Percentiles rank a stretch among this genome's conserved stretches.
phyloP scores from a whole-genome alignment of 2,329 filamentous ascomycete genomes.

The Phialemonium atrogriseum region DNA sequence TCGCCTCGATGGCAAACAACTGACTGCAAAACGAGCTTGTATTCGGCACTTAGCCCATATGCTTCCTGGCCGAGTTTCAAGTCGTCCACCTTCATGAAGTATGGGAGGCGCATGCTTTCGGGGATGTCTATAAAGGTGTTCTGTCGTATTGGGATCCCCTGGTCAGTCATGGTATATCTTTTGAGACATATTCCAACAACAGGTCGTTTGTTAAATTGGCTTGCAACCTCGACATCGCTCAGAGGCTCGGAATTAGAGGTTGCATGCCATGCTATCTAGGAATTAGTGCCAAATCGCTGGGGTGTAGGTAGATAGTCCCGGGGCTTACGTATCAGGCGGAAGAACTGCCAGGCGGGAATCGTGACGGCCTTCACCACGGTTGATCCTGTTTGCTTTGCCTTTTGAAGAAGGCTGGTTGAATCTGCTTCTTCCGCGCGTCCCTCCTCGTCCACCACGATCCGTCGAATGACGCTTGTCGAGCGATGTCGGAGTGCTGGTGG shows the following conservation, averaged over 20 bases:
- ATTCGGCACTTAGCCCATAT: constrained; percentile 72
- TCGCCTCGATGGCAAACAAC: constrained; percentile 87
- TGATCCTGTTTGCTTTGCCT: constrained; percentile 37
- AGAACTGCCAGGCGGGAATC: constrained; percentile 97
- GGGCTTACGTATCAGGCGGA: constrained; percentile 82
- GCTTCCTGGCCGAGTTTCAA: constrained; percentile 47
- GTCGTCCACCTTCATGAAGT: constrained; percentile 77
- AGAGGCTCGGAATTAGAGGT: constrained; percentile 40
- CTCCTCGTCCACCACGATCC: constrained; percentile 45
- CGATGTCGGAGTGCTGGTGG: constrained; percentile 34
- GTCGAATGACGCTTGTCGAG: constrained; percentile 54
- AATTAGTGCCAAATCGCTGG: constrained; percentile 25
- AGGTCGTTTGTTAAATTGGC: constrained; percentile 77
- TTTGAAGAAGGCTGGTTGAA: constrained; percentile 30
- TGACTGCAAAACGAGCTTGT: constrained; percentile 86
- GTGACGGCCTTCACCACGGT: constrained; percentile 69
- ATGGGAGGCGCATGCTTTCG: constrained; percentile 67
- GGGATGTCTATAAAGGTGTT: constrained; percentile 89
- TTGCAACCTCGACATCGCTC: constrained; percentile 74
- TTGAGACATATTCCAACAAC: constrained; percentile 91
- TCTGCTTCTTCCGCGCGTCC: constrained; percentile 28
- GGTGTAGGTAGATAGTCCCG: no score
- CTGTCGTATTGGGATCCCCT: constrained; percentile 61
- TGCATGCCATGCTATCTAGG: constrained; percentile 70
- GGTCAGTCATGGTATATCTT: constrained; percentile 68